Percentiles rank a stretch among this genome's conserved stretches.
Evolutionary conservation across 768 basidiomycete genomes (phyloP).

Genomic region (Leccinum olivaceopallidum): DNA sequence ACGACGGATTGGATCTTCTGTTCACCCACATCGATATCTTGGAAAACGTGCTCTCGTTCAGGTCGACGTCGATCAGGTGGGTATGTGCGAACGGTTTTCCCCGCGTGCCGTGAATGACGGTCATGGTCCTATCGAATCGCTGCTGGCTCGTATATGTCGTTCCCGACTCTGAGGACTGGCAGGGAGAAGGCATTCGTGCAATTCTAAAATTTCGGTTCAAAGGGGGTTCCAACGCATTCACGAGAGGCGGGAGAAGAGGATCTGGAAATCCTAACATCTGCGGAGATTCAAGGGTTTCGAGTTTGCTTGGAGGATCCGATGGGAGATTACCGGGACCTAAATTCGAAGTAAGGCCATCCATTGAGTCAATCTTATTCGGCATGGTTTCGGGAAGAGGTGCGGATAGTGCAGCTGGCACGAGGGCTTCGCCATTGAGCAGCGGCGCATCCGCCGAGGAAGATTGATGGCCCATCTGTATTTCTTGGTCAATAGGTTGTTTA

Average conservation of each 20-base stretch:
- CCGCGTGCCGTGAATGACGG: constrained; percentile 18
- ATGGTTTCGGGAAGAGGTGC: not conserved
- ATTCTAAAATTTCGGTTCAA: constrained; percentile 22
- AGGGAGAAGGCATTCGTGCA: not conserved
- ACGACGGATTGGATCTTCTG: constrained; percentile 32
- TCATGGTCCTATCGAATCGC: constrained; percentile 21
- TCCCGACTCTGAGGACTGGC: not conserved
- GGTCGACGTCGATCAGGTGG: constrained; percentile 28
- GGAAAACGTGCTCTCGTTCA: constrained; percentile 30
- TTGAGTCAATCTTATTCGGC: constrained; percentile 1
- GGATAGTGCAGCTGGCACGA: not conserved
- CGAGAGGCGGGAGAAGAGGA: constrained; percentile 14
- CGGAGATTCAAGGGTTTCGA: not conserved
- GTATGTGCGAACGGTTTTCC: constrained; percentile 23
- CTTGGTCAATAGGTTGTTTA: not conserved
- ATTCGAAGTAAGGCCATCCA: constrained; percentile 1
- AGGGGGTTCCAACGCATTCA: constrained; percentile 14
- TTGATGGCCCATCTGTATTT: not conserved
- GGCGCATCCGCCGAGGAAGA: not conserved
- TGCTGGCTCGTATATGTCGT: not conserved
- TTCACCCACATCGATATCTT: constrained; percentile 40
- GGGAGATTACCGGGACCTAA: not conserved
- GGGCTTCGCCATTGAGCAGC: not conserved
- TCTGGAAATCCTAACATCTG: not conserved
- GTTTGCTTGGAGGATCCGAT: not conserved